Percentiles rank a stretch among this genome's conserved stretches.
phyloP scores from a whole-genome alignment of 2,329 filamentous ascomycete species.

The Colletotrichum orbiculare region DNA sequence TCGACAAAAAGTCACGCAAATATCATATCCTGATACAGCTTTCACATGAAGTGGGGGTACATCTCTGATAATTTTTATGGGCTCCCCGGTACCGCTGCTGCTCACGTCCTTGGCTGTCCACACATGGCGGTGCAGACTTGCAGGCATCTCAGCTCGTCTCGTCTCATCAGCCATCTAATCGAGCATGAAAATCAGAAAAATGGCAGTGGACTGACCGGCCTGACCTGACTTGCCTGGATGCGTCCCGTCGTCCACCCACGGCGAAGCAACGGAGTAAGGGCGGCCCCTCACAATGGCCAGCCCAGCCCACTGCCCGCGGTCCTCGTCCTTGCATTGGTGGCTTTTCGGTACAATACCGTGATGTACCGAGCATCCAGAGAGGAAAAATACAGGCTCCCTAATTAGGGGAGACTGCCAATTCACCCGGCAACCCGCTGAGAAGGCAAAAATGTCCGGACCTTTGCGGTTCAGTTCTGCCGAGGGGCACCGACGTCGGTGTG shows the following conservation, averaged over 20 bases:
- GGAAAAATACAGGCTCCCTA: background rate
- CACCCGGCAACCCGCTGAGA: conserved; percentile 25
- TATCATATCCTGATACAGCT: conserved; percentile 13
- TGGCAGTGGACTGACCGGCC: conserved; percentile 22
- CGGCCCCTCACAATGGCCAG: conserved; percentile 23
- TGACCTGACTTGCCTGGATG: conserved; percentile 13
- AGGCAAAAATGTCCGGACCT: conserved; percentile 23
- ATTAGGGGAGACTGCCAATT: conserved; percentile 7
- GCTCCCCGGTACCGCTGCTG: conserved; percentile 27
- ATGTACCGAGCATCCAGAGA: too few relatives aligned
- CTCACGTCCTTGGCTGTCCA: conserved; percentile 16
- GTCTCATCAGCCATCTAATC: too few relatives aligned
- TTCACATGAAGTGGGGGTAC: conserved; percentile 35
- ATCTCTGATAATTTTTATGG: conserved; percentile 11
- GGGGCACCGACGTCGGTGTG: conserved; percentile 24
- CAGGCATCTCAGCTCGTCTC: conserved; percentile 23
- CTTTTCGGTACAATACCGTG: conserved; percentile 6
- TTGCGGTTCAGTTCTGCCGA: background rate
- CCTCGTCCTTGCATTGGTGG: conserved; percentile 31
- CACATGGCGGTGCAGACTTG: conserved; percentile 5
- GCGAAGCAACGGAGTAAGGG: too few relatives aligned
- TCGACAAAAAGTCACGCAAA: conserved; percentile 20
- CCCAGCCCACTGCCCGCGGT: conserved; percentile 15
- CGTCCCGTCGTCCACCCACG: background rate
- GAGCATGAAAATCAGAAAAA: conserved; percentile 13